Evolutionary conservation across 2,329 filamentous ascomycete genomes (phyloP).

Genomic region (Nothopassalora personata): DNA sequence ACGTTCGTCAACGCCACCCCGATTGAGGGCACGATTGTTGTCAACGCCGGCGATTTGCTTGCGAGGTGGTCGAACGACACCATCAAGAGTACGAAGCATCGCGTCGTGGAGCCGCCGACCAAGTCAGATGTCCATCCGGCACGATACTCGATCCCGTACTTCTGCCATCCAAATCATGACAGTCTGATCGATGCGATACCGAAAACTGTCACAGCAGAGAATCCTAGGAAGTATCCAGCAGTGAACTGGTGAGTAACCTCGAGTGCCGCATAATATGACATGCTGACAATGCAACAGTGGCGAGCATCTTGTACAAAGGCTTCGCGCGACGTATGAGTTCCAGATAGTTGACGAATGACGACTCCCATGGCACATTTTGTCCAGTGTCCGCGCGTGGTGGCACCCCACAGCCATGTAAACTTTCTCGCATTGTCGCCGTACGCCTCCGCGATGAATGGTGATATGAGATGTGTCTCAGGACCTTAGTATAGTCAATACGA

Average conservation of each 20-base stretch:
- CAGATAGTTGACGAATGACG: not conserved
- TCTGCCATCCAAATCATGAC: constrained; percentile 80
- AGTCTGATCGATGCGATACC: constrained; percentile 73
- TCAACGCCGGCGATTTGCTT: constrained; percentile 83
- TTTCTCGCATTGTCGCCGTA: not conserved
- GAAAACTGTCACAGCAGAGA: constrained; percentile 61
- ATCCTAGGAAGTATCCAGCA: constrained; percentile 69
- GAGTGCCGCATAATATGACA: not conserved
- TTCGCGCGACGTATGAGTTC: constrained; percentile 59
- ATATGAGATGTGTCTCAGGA: not conserved
- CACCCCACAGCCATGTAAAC: too few relatives aligned
- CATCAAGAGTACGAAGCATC: constrained; percentile 84
- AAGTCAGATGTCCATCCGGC: constrained; percentile 60
- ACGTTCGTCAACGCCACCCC: constrained; percentile 75
- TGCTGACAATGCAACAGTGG: constrained; percentile 46
- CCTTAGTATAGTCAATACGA: not conserved
- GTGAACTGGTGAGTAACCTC: constrained; percentile 49
- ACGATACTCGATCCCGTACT: constrained; percentile 80
- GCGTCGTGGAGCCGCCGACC: constrained; percentile 75
- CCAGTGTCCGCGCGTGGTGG: not conserved
- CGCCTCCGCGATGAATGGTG: not conserved
- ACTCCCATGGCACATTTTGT: not conserved
- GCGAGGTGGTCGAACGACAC: constrained; percentile 76
- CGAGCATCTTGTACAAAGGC: constrained; percentile 71
- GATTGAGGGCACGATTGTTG: constrained; percentile 72